Conservation (phyloP, 2,329 filamentous ascomycete genomes). For the Microcyclosporella mali region DNA sequence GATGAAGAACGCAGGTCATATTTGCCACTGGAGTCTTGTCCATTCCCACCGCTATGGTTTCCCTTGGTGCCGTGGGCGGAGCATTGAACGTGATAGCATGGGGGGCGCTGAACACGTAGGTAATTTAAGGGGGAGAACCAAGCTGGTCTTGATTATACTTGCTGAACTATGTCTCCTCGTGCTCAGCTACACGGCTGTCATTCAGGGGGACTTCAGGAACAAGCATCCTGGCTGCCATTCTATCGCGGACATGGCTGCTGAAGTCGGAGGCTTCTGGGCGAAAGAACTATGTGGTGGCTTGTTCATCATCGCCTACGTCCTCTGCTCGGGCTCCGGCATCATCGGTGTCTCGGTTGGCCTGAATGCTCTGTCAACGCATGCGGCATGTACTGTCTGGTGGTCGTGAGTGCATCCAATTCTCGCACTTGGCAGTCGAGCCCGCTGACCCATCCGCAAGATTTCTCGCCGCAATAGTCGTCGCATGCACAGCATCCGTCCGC, state of each 20-base stretch:
- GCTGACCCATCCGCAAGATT: constrained; percentile 25
- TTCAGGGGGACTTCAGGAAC: constrained; percentile 42
- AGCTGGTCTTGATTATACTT: no score
- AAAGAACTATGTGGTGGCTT: constrained; percentile 51
- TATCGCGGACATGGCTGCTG: constrained; percentile 53
- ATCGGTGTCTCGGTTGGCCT: constrained; percentile 54
- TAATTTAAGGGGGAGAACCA: no score
- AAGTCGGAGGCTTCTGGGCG: constrained; percentile 48
- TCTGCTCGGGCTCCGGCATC: constrained; percentile 53
- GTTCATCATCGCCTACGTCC: constrained; percentile 54
- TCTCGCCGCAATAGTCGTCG: constrained; percentile 47
- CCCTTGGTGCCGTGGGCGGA: constrained; percentile 44
- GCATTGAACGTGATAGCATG: constrained; percentile 45
- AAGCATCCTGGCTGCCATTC: constrained; percentile 47
- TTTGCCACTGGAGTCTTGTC: constrained; percentile 47
- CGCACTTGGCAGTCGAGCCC: neutral
- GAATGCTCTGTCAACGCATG: constrained; percentile 55
- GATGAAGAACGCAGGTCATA: constrained; percentile 29
- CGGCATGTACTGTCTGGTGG: constrained; percentile 55
- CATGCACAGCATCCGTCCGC: constrained; percentile 47
- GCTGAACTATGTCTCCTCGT: no score
- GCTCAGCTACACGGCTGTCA: constrained; percentile 43
- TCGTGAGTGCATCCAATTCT: constrained; percentile 25
- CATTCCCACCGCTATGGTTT: constrained; percentile 45
- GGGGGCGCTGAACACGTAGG: constrained; percentile 46